Conservation (phyloP, 1,139 yeast species). For the Debaryomycetaceae sp. region DNA sequence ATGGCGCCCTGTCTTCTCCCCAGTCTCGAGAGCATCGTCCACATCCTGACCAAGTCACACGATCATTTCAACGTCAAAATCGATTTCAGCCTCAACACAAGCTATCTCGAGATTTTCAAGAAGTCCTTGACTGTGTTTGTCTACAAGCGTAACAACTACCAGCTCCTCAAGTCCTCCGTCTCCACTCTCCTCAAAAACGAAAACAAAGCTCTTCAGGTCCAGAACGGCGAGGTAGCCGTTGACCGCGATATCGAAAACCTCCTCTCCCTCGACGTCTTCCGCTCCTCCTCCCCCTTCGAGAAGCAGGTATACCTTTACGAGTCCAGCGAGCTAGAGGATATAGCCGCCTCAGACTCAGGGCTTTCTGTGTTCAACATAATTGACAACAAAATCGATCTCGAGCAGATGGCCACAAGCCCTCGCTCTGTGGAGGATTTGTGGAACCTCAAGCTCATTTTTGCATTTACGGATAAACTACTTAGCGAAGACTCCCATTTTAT, state of each 20-base stretch:
- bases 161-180: slow-evolving; percentile 33
- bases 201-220: slow-evolving; percentile 26
- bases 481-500: slow-evolving; percentile 36
- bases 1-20: slow-evolving; percentile 72
- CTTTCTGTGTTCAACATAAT: slow-evolving; percentile 45
- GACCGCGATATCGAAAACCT: slow-evolving; percentile 23
- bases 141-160: slow-evolving; percentile 43
- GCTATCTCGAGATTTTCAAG: slow-evolving; percentile 41
- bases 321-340: slow-evolving; percentile 13
- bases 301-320: slow-evolving; percentile 33
- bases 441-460: slow-evolving; percentile 63
- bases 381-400: slow-evolving; percentile 56
- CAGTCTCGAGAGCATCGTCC: slow-evolving; percentile 45
- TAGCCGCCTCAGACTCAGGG: slow-evolving; percentile 11
- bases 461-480: slow-evolving; percentile 50
- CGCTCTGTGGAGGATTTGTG: slow-evolving; percentile 53
- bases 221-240: slow-evolving; percentile 24
- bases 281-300: slow-evolving; percentile 29
- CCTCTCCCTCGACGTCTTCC: slow-evolving; percentile 20
- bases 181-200: slow-evolving; percentile 35
- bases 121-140: slow-evolving; percentile 48
- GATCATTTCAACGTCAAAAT: slow-evolving; percentile 44
- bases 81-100: slow-evolving; percentile 37
- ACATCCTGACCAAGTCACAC: slow-evolving; percentile 37
- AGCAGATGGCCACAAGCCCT: slow-evolving; percentile 43